Percentiles rank a stretch among this genome's conserved stretches.
Conservation (phyloP, 139 green algal genomes). For the Coccomyxa sp. region DNA sequence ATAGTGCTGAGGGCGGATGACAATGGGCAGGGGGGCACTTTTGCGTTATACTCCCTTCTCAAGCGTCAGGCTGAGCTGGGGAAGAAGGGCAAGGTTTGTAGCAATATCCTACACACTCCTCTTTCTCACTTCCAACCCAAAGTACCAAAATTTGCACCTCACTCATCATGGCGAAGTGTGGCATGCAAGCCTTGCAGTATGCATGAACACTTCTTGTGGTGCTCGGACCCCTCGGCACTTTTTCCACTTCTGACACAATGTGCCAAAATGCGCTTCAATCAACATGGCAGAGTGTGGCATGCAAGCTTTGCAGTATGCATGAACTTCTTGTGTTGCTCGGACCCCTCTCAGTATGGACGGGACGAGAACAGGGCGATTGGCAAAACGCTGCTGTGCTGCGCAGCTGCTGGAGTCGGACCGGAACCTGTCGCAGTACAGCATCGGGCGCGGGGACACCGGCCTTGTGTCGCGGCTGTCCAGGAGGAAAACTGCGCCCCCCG, state of each 20-base stretch:
- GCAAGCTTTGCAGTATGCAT: not conserved
- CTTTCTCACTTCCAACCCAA: not conserved
- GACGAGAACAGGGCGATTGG: no score
- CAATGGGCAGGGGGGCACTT: constrained; percentile 69
- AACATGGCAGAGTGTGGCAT: no score
- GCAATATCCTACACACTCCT: no score
- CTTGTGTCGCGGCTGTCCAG: constrained; percentile 4
- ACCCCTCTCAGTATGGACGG: no score
- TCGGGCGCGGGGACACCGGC: constrained; percentile 5
- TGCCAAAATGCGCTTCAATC: not conserved
- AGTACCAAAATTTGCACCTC: not conserved
- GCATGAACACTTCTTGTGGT: not conserved
- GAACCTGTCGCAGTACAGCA: constrained; percentile 3
- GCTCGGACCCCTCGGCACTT: no score
- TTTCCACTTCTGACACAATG: not conserved
- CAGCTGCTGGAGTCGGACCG: not conserved
- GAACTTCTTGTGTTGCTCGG: not conserved
- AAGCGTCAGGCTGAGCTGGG: constrained; percentile 14
- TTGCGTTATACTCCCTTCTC: constrained; percentile 69
- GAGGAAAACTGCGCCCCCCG: not conserved
- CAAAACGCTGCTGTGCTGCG: not conserved
- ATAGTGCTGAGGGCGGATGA: constrained; percentile 66
- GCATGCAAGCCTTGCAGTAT: not conserved
- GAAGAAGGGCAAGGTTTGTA: not conserved
- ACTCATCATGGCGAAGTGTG: not conserved